A percentile compares a stretch with the other conserved stretches of the same genome.
These are phyloP conservation scores for Chrysoporthe austroafricana DNA, from an alignment of 2,329 filamentous ascomycete species.

Conservation along the genomic window DNA sequence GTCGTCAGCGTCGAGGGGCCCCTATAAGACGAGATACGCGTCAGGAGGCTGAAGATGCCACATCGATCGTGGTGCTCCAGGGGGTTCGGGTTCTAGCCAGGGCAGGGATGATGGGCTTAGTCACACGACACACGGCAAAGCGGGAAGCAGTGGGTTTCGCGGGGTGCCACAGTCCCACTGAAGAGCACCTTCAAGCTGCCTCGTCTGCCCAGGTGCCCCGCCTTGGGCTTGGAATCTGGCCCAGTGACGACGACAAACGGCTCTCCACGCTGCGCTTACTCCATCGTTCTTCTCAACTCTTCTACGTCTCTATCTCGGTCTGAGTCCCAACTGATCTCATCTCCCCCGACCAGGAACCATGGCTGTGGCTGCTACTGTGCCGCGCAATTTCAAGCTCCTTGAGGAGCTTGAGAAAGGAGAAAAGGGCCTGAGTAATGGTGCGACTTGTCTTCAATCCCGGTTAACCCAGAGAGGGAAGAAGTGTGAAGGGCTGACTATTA, in stretches of 20 bases:
- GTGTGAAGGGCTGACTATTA: conserved; percentile 16
- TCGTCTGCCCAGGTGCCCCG: conserved; percentile 2
- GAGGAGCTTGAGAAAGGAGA: conserved; percentile 99
- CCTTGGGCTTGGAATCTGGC: conserved; percentile 6
- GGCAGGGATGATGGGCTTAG: neutral
- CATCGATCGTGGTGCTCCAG: conserved; percentile 5
- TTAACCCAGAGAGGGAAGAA: neutral
- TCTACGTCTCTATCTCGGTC: conserved; percentile 5
- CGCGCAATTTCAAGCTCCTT: conserved; percentile 92
- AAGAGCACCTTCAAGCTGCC: neutral
- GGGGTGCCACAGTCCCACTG: neutral
- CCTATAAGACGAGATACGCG: neutral
- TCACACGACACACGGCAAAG: neutral
- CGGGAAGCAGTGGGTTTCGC: conserved; percentile 8
- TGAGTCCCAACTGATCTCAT: neutral
- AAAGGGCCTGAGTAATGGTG: conserved; percentile 92
- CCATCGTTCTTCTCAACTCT: neutral
- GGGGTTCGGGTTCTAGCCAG: neutral
- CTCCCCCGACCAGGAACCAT: conserved; percentile 31
- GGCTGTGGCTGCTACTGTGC: conserved; percentile 61
- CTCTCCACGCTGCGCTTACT: neutral
- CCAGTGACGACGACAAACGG: conserved; percentile 2
- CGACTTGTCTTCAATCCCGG: conserved; percentile 34
- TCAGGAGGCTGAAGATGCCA: conserved; percentile 9
- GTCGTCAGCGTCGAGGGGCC: neutral